Conservation (phyloP, 257 asterid species). For the Salvia splendens region DNA sequence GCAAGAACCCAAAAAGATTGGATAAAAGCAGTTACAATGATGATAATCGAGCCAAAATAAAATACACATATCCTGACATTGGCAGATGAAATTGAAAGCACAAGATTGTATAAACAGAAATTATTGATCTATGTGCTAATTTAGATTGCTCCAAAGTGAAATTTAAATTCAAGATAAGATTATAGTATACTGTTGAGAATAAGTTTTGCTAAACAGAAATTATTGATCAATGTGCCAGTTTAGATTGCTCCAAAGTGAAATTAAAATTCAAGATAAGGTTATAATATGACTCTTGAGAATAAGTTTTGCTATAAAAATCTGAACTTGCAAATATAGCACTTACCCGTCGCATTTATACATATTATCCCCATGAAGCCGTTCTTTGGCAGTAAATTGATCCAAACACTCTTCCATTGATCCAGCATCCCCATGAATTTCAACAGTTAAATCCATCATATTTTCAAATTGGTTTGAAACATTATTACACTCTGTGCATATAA, state of each 20-base stretch:
- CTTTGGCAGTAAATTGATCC: conserved; percentile 92
- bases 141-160: conserved; percentile 9
- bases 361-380: conserved; percentile 95
- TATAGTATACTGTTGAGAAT: conserved; percentile 6
- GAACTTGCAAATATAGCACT: conserved; percentile 33
- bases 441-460: conserved; percentile 98
- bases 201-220: not conserved
- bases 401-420: conserved; percentile 94
- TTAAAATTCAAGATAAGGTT: not conserved
- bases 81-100: not conserved
- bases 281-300: conserved; percentile 8
- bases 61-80: not conserved
- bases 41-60: not conserved
- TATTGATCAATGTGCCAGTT: not conserved
- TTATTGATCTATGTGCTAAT: not conserved
- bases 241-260: conserved; percentile 9
- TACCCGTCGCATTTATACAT: conserved; percentile 97
- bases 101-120: not conserved
- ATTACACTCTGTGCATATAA: conserved; percentile 85
- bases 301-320: conserved; percentile 2
- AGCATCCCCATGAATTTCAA: conserved; percentile 97
- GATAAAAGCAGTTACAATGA: not conserved
- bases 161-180: not conserved
- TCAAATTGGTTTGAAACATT: conserved; percentile 86
- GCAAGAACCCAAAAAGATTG: not conserved